phyloP scores from a whole-genome alignment of 2,329 filamentous ascomycete species.

The Alternaria incomplexa region DNA sequence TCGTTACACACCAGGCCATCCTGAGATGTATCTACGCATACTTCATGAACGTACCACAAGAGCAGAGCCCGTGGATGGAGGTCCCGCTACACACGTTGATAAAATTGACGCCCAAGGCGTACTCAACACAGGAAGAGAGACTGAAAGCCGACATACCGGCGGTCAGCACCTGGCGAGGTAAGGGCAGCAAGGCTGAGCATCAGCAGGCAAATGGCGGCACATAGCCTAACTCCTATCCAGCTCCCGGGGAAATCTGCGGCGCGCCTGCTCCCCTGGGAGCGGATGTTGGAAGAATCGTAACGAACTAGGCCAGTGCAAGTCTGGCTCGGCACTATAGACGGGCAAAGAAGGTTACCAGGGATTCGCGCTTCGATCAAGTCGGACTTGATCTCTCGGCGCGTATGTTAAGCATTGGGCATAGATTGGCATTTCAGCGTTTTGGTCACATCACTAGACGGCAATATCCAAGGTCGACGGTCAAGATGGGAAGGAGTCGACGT shows the following conservation, averaged over 20 bases:
- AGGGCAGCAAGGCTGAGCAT: conserved; percentile 90
- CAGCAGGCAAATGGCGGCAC: conserved; percentile 55
- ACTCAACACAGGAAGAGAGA: conserved; percentile 87
- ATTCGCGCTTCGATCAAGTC: background rate
- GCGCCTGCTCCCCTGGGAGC: conserved; percentile 8
- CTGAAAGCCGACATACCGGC: conserved; percentile 92
- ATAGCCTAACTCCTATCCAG: conserved; percentile 25
- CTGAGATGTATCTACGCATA: conserved; percentile 97
- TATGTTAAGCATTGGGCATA: conserved; percentile 9
- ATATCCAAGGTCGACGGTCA: conserved; percentile 1
- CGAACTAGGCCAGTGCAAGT: background rate
- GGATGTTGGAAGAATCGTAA: conserved; percentile 4
- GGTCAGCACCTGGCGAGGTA: conserved; percentile 94
- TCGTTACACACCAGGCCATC: conserved; percentile 97
- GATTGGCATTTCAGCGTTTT: conserved; percentile 13
- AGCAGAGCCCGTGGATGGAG: conserved; percentile 96
- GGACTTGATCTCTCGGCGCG: conserved; percentile 3
- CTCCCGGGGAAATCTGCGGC: conserved; percentile 8
- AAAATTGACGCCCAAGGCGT: conserved; percentile 92
- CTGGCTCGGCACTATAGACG: background rate
- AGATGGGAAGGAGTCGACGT: background rate
- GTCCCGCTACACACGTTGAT: conserved; percentile 96
- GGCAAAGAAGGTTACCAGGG: background rate
- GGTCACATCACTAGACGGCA: conserved; percentile 14
- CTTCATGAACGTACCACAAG: conserved; percentile 96